A percentile compares a stretch with the other conserved stretches of the same genome.
phyloP scores from a whole-genome alignment of 2,329 filamentous ascomycete genomes.

The Alternaria conjuncta region DNA sequence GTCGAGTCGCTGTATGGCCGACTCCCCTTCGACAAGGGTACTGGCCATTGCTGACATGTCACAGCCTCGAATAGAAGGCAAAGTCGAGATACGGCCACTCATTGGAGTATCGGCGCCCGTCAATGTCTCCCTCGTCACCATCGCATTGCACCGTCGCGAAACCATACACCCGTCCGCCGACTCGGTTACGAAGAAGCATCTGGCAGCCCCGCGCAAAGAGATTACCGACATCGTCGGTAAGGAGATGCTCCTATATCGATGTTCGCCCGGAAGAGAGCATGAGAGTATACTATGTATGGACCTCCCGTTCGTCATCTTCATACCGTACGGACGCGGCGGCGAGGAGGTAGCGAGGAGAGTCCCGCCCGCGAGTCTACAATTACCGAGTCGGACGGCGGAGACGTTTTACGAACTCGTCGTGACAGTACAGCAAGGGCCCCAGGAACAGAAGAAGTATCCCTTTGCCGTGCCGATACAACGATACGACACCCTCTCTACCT shows the following conservation, averaged over 20 bases:
- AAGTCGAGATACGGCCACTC: constrained; percentile 91
- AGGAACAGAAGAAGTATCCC: constrained; percentile 85
- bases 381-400: constrained; percentile 92
- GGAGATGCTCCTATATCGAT: constrained; percentile 90
- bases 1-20: constrained; percentile 1
- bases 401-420: constrained; percentile 97
- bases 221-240: constrained; percentile 93
- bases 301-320: constrained; percentile 94
- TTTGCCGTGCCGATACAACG: constrained; percentile 90
- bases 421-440: constrained; percentile 88
- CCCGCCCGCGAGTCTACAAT: constrained; percentile 87
- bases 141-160: constrained; percentile 91
- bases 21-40: constrained; percentile 6
- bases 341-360: constrained; percentile 89
- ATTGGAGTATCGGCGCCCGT: constrained; percentile 88
- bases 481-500: constrained; percentile 96
- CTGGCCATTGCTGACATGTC: constrained; percentile 29
- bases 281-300: constrained; percentile 96
- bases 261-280: constrained; percentile 79
- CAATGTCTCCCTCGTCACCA: constrained; percentile 88
- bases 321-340: constrained; percentile 89
- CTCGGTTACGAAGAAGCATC: constrained; percentile 88
- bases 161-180: constrained; percentile 97
- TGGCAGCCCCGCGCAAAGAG: constrained; percentile 89
- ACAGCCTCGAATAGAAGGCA: constrained; percentile 95